Percentiles rank a stretch among this genome's conserved stretches.
phyloP scores from a whole-genome alignment of 1,139 yeast species.

The Nakaseomyces uthaithaninus region DNA sequence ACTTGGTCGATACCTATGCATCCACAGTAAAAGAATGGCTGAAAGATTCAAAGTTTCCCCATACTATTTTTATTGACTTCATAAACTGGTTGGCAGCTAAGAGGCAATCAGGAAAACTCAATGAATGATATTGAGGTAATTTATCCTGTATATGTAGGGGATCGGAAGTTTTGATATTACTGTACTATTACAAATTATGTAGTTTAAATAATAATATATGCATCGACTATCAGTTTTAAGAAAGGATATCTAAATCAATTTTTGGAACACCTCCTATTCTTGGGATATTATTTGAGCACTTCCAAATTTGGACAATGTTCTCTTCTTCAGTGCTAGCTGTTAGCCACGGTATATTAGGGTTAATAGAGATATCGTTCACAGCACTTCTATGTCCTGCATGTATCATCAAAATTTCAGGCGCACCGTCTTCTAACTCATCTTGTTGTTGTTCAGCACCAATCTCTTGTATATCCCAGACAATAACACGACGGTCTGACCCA shows the following conservation, averaged over 20 bases:
- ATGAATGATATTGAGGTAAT: not conserved
- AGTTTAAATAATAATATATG: constrained; percentile 1
- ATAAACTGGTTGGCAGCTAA: constrained; percentile 66
- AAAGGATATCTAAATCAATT: constrained; percentile 17
- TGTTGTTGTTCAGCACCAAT: constrained; percentile 75
- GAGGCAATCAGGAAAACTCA: constrained; percentile 13
- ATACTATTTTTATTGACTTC: constrained; percentile 66
- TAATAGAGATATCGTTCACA: constrained; percentile 64
- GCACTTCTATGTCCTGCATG: constrained; percentile 81
- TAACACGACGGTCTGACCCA: constrained; percentile 61
- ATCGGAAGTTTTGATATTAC: not conserved
- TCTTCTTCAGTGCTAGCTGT: constrained; percentile 69
- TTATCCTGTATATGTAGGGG: not conserved
- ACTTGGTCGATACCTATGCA: constrained; percentile 50
- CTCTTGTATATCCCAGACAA: constrained; percentile 64
- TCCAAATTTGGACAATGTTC: constrained; percentile 72
- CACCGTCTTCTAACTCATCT: constrained; percentile 75
- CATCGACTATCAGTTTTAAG: constrained; percentile 11
- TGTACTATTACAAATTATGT: not conserved
- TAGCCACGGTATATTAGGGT: constrained; percentile 61
- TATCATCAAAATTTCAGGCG: constrained; percentile 75
- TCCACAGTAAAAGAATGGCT: constrained; percentile 57
- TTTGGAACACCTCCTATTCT: constrained; percentile 22
- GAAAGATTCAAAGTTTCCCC: constrained; percentile 43
- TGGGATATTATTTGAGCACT: constrained; percentile 47